Percentiles rank a stretch among this genome's conserved stretches.
phyloP scores from a whole-genome alignment of 1,284 basidiomycete genomes.

The Pseudozyma tsukubaensis region DNA sequence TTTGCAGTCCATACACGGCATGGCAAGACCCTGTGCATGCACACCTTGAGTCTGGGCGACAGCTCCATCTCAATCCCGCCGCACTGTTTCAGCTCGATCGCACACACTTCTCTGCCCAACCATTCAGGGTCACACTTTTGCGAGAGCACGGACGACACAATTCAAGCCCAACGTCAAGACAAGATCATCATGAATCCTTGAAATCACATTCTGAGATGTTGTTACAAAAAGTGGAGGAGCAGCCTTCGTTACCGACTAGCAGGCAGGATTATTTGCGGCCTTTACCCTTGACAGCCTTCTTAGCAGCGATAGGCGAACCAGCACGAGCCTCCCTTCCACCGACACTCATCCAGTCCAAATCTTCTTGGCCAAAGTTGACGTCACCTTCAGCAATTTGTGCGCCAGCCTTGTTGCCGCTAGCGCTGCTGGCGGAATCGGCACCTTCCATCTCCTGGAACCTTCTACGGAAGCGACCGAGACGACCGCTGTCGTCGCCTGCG shows the following conservation, averaged over 20 bases:
- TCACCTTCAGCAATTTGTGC: slow-evolving; percentile 25
- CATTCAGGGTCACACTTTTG: no score
- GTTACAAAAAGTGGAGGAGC: slow-evolving; percentile 16
- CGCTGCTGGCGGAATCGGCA: slow-evolving; percentile 8
- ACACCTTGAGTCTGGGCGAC: no score
- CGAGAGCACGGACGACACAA: no score
- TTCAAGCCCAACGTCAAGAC: no score
- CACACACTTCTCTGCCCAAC: no score
- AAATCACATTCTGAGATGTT: slow-evolving; percentile 12
- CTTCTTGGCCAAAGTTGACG: slow-evolving; percentile 59
- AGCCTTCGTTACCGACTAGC: not conserved
- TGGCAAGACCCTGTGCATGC: no score
- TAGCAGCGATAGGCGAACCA: slow-evolving; percentile 50
- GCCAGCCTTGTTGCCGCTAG: slow-evolving; percentile 10
- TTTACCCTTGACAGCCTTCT: slow-evolving; percentile 64
- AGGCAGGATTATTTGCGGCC: slow-evolving; percentile 47
- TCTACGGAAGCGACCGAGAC: slow-evolving; percentile 64
- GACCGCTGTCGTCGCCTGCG: slow-evolving; percentile 63
- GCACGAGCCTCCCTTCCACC: slow-evolving; percentile 64
- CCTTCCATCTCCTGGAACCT: slow-evolving; percentile 57
- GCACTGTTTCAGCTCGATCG: no score
- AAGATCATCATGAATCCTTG: not conserved
- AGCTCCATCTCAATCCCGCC: no score
- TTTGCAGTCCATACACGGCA: no score
- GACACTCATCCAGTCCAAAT: slow-evolving; percentile 67